These are phyloP conservation scores for Hyaloscypha finlandica DNA, from an alignment of 495 filamentous ascomycete genomes.

Conservation along the genomic window DNA sequence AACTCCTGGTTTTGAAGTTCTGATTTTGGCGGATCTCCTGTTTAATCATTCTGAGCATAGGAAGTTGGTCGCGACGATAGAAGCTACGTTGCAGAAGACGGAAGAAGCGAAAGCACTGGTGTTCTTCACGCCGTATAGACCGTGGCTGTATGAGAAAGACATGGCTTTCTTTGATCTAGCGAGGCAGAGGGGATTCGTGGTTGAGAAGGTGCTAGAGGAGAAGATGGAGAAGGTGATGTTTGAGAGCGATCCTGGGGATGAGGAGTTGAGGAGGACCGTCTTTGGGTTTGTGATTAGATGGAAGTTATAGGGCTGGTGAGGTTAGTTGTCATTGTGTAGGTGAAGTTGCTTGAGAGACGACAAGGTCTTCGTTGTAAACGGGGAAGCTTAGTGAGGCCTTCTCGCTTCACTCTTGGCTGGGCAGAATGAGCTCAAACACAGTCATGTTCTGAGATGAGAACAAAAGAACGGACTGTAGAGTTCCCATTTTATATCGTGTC, in stretches of 20 bases:
- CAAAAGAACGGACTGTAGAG: no score
- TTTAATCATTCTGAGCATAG: slow-evolving; percentile 86
- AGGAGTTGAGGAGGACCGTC: slow-evolving; percentile 73
- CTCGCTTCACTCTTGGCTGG: no score
- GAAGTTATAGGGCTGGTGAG: slow-evolving; percentile 31
- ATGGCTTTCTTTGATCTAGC: slow-evolving; percentile 82
- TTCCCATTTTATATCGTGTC: no score
- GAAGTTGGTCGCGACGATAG: slow-evolving; percentile 71
- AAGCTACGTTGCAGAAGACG: slow-evolving; percentile 56
- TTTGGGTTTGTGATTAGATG: slow-evolving; percentile 73
- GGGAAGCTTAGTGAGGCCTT: no score
- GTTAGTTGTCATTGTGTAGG: no score
- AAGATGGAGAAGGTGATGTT: slow-evolving; percentile 84
- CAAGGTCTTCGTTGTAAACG: no score
- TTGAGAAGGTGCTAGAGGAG: slow-evolving; percentile 78
- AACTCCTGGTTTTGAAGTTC: slow-evolving; percentile 63
- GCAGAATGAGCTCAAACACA: no score
- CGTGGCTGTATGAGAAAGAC: slow-evolving; percentile 84
- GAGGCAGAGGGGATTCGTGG: slow-evolving; percentile 64
- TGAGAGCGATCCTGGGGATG: slow-evolving; percentile 81
- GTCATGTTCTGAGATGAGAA: no score
- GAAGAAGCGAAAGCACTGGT: slow-evolving; percentile 69
- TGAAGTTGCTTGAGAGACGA: no score
- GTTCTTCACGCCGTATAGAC: slow-evolving; percentile 91
- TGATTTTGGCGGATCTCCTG: slow-evolving; percentile 85